A percentile compares a stretch with the other conserved stretches of the same genome.
phyloP scores from a whole-genome alignment of 2,329 filamentous ascomycete species.

The Fusarium neocosmosporiellum region DNA sequence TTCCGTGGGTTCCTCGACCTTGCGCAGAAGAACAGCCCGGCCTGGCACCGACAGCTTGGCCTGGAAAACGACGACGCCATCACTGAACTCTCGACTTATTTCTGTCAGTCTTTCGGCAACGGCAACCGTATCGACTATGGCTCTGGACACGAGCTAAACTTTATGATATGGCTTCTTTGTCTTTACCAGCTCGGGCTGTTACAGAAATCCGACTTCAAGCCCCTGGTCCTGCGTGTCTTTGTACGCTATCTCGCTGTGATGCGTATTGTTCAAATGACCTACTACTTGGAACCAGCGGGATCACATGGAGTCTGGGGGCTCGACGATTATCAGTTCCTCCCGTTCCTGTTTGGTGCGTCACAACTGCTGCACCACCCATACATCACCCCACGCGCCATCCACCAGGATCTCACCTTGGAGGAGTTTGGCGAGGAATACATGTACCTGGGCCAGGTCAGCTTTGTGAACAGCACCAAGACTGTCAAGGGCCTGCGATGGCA shows the following conservation, averaged over 20 bases:
- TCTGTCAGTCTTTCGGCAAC: conserved; percentile 88
- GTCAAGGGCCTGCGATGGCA: conserved; percentile 96
- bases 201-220: conserved; percentile 72
- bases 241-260: conserved; percentile 85
- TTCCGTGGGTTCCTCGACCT: conserved; percentile 86
- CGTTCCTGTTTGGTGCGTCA: conserved; percentile 93
- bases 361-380: conserved; percentile 88
- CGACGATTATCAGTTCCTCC: conserved; percentile 97
- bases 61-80: conserved; percentile 64
- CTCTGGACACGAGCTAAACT: conserved; percentile 97
- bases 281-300: conserved; percentile 96
- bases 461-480: conserved; percentile 96
- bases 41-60: conserved; percentile 74
- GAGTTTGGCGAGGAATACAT: conserved; percentile 86
- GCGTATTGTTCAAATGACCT: conserved; percentile 88
- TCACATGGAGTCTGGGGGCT: conserved; percentile 98
- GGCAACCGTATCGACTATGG: conserved; percentile 92
- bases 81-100: conserved; percentile 81
- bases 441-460: conserved; percentile 91
- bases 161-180: conserved; percentile 95
- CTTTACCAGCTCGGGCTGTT: conserved; percentile 83
- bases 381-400: conserved; percentile 83
- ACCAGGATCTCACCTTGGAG: conserved; percentile 88
- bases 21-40: conserved; percentile 63
- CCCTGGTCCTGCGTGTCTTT: conserved; percentile 83